Conservation (phyloP, 805 yeast genomes). For the Saccharomyces kudriavzevii region DNA sequence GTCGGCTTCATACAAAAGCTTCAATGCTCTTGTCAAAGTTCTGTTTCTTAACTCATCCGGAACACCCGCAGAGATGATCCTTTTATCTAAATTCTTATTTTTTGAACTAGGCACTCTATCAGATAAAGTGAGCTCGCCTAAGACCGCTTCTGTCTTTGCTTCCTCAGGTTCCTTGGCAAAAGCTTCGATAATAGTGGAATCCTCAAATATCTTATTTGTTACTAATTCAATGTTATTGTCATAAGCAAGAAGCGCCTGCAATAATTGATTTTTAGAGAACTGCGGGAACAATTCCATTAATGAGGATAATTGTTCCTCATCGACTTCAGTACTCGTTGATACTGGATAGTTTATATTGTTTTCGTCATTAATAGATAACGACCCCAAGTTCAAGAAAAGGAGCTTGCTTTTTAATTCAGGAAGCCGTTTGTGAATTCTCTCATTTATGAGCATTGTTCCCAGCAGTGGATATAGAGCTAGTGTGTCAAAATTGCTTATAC, state of each 20-base stretch:
- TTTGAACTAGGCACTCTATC: background rate
- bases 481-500: constrained; percentile 35
- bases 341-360: background rate
- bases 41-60: constrained; percentile 47
- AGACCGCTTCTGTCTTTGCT: constrained; percentile 1
- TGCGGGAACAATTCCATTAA: constrained; percentile 62
- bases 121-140: background rate
- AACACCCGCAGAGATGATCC: constrained; percentile 19
- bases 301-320: constrained; percentile 34
- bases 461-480: constrained; percentile 46
- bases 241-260: constrained; percentile 40
- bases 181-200: constrained; percentile 38
- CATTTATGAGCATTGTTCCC: constrained; percentile 45
- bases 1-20: constrained; percentile 59
- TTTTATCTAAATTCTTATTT: constrained; percentile 15
- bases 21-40: constrained; percentile 52
- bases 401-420: constrained; percentile 49
- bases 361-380: background rate
- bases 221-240: constrained; percentile 48
- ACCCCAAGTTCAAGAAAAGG: constrained; percentile 34
- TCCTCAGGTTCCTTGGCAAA: constrained; percentile 25
- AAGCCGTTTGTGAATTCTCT: constrained; percentile 36
- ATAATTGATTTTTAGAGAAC: constrained; percentile 40
- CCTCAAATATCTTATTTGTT: constrained; percentile 54
- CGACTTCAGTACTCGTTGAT: constrained; percentile 3